Evolutionary conservation across 441 rosid genomes (phyloP).

Genomic region (Gossypium armourianum): DNA sequence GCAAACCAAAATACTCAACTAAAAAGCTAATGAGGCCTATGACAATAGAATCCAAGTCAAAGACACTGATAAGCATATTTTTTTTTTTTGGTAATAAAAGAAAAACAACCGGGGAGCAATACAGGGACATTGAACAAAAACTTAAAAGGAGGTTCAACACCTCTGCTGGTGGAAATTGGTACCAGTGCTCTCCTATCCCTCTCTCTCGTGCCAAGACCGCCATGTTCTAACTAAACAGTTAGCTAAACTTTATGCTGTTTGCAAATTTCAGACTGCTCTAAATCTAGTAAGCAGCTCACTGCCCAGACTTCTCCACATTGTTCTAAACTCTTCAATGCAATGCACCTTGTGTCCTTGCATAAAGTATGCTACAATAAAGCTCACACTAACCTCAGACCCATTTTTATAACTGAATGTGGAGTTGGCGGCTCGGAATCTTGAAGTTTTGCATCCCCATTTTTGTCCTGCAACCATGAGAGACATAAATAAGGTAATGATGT

Average conservation of each 20-base stretch:
- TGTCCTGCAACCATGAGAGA: conserved; percentile 50
- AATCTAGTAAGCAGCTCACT: background rate
- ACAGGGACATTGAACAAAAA: too few relatives aligned
- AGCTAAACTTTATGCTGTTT: background rate
- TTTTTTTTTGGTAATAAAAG: too few relatives aligned
- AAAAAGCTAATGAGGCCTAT: background rate
- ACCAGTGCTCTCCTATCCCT: too few relatives aligned
- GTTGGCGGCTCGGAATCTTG: conserved; percentile 96
- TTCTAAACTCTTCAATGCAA: background rate
- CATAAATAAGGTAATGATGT: conserved; percentile 12
- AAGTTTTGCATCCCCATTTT: conserved; percentile 67
- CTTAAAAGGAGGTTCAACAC: too few relatives aligned
- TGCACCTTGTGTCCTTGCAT: background rate
- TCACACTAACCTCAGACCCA: conserved; percentile 60
- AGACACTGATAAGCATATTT: background rate
- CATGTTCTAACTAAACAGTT: background rate
- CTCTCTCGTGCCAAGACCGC: too few relatives aligned
- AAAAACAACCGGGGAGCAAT: too few relatives aligned
- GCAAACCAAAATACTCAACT: background rate
- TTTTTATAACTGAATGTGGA: conserved; percentile 73
- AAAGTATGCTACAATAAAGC: conserved; percentile 6
- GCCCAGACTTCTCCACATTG: background rate
- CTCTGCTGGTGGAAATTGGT: too few relatives aligned
- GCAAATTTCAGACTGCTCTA: background rate
- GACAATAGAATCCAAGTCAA: background rate